phyloP scores from a whole-genome alignment of 169 alveolate genomes.

The Plasmodium knowlesi region DNA sequence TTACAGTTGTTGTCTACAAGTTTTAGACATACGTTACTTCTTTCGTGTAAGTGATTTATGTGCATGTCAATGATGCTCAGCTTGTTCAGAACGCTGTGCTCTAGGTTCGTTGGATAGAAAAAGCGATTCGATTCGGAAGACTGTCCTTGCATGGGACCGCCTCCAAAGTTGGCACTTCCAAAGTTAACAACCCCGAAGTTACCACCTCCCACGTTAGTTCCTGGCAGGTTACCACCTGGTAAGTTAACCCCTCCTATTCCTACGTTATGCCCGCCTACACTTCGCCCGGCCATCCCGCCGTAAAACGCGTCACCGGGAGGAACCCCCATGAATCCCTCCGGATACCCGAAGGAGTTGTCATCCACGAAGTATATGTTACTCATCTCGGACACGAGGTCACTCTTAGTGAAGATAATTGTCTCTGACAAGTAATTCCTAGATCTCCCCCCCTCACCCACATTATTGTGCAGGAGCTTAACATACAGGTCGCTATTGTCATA shows the following conservation, averaged over 20 bases:
- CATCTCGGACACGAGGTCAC: constrained; percentile 24
- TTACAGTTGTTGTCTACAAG: constrained; percentile 55
- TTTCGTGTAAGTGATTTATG: constrained; percentile 31
- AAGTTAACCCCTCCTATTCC: neutral
- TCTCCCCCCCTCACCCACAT: neutral
- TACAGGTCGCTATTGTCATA: constrained; percentile 38
- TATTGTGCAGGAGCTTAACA: constrained; percentile 19
- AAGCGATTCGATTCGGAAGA: neutral
- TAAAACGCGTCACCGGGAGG: neutral
- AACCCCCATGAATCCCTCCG: neutral
- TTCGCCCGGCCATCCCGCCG: neutral
- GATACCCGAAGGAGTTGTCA: neutral
- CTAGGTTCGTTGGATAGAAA: neutral
- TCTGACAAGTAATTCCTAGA: constrained; percentile 39
- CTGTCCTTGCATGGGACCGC: neutral
- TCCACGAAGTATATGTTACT: constrained; percentile 29
- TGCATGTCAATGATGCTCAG: constrained; percentile 56
- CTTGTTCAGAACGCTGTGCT: constrained; percentile 12
- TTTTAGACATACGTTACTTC: constrained; percentile 39
- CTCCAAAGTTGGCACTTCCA: neutral
- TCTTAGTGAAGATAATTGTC: constrained; percentile 34
- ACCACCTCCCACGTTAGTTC: neutral
- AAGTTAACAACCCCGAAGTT: neutral
- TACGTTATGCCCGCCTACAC: neutral
- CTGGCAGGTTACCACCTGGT: neutral